A percentile compares a stretch with the other conserved stretches of the same genome.
These are phyloP conservation scores for Exophiala mesophila DNA, from an alignment of 2,329 filamentous ascomycete species.

Conservation along the genomic window DNA sequence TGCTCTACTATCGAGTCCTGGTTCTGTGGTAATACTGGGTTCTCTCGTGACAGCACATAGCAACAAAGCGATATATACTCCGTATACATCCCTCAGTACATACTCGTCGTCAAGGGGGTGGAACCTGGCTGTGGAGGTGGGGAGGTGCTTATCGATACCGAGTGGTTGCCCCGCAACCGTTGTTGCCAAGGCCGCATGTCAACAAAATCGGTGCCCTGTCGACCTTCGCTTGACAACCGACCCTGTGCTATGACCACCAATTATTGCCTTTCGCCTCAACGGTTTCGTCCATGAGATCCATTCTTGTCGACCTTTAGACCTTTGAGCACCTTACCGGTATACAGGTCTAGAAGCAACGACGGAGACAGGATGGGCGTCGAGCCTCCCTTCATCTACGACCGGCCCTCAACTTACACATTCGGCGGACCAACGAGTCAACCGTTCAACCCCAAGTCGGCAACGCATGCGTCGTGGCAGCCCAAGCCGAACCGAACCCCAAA, in stretches of 20 bases:
- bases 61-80: no score
- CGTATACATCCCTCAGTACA: no score
- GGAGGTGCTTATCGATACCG: slow-evolving; percentile 1
- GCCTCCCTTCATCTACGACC: slow-evolving; percentile 71
- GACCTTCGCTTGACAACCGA: background rate
- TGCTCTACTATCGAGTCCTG: no score
- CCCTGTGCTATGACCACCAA: background rate
- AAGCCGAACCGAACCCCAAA: slow-evolving; percentile 56
- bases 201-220: slow-evolving; percentile 1
- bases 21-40: no score
- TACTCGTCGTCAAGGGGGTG: no score
- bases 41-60: no score
- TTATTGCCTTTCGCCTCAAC: background rate
- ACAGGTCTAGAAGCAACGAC: no score
- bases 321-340: no score
- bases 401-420: slow-evolving; percentile 49
- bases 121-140: no score
- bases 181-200: slow-evolving; percentile 2
- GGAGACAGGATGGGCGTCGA: slow-evolving; percentile 47
- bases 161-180: background rate
- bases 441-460: slow-evolving; percentile 87
- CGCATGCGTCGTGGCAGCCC: slow-evolving; percentile 69
- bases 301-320: background rate
- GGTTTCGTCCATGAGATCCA: background rate
- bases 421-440: slow-evolving; percentile 47